Evolutionary conservation across 768 basidiomycete genomes (phyloP), one percentile per base, ranked within the genome.

Genomic region (Lentinula edodes): DNA sequence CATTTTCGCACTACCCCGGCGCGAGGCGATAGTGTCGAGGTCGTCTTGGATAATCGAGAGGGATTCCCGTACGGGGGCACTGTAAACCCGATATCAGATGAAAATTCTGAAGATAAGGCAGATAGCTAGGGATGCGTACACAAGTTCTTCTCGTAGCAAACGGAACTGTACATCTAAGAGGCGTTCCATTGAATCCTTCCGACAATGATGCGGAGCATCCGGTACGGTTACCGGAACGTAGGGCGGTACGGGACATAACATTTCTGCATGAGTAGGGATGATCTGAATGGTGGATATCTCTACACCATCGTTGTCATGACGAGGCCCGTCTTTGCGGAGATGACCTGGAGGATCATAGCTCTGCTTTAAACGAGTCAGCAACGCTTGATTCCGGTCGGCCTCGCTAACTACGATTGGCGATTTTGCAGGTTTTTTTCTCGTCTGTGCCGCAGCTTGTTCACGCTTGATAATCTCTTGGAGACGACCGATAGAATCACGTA

Each of bases 111-210:
- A 42, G 6, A 50, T 50, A 3, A 5, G 15, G 23, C 15, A 61
- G n/a, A 35, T 42, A 62, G 28, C 60, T 46, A 58, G 12, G 60
- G 23, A 38, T 6, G 68, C 83, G 23, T 66, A 88, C 83, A 80
- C 87, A 16, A 88, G 72, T 60, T 92, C 90, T 64, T 91, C 90
- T 41, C 90, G 76, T 39, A 92, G 73, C 0, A 91, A 77, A 38
- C 90, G 83, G 70, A 89, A 92, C 64, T 92, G 89, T 3, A 87
- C 81, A 61, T 93, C 91, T 10, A 91, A 72, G 20, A 87, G 74
- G 7, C 85, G 76, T 60, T 88, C 79, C 82, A 91, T 89, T 23
- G 83, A 83, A 15, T 78, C 78, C 3, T 71, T 63, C 0, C 82
- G 82, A 12, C 80, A 77, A 59, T 80, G 87, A 66, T 90, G 89